Base-by-base conservation (phyloP, 2,329 filamentous ascomycete species). In the Ceratocystis colombiana region DNA sequence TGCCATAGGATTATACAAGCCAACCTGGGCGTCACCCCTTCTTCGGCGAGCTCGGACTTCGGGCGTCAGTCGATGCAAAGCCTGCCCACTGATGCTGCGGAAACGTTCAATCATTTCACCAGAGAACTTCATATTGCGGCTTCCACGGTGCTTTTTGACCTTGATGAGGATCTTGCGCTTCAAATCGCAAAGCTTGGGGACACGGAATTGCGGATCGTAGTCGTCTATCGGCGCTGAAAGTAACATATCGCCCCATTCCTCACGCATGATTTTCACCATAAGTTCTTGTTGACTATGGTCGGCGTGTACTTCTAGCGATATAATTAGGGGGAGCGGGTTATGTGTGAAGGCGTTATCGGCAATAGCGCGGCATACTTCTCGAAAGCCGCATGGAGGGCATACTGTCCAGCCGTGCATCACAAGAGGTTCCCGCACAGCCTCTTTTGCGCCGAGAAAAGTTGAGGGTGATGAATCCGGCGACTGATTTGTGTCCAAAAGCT, bases 261-360 rank as follows among this genome's bases (percentile, higher is more conserved):
- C 85, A 70, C 86, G 86, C 88, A 99, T 96, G 69, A 97, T 96
- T 66, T 89, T 83, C 10, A 96, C 92, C 89, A 97, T 96, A 63
- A 88, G 82, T 69, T 90, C 85, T 75, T 99, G 94, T 75, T 97
- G 93, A 64, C 89, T 84, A 1, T 82, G 78, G 68, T 87, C 84
- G 15, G 90, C 88, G 74, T 97, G 93, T 0, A 97, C 89, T 75
- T 99, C 94, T 5, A 97, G 80, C 73, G 91, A 96, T 70, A 97
- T 84, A 67, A 97, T 95, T 48, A 99, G 79, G 0, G 94, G 94
- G 22, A 96, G 79, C 64, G 88, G 83, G 68, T 84, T 92, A 10
- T 33, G 82, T 33, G 84, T 78, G 71, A 97, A 97, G 0, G 90
- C 92, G 68, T 85, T 84, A 66, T 95, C 85, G 48, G 83, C 81